Conservation (phyloP, 1,284 basidiomycete genomes). For the Apiotrichum sp. region DNA sequence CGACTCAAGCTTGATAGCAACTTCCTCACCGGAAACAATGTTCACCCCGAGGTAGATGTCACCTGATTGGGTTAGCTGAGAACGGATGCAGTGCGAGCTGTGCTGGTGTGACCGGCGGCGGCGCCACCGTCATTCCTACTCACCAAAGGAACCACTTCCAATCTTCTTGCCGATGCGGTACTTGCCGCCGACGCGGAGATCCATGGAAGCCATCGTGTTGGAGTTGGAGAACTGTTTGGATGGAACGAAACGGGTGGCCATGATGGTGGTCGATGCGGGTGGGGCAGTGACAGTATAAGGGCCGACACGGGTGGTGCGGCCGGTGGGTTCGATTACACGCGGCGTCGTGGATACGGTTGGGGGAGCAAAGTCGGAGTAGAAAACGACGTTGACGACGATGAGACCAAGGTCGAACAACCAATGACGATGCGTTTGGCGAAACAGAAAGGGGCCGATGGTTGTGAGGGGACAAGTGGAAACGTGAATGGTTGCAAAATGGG, state of each 20-base stretch:
- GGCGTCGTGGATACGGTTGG: not conserved
- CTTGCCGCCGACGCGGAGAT: constrained; percentile 95
- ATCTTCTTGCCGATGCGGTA: constrained; percentile 99
- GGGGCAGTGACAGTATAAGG: not conserved
- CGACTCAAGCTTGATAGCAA: constrained; percentile 99
- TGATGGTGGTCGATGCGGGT: not conserved
- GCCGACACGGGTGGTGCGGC: not conserved
- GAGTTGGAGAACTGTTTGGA: constrained; percentile 1
- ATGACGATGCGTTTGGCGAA: not conserved
- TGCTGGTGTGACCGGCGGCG: not conserved
- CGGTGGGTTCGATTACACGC: not conserved
- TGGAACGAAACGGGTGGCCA: constrained; percentile 11
- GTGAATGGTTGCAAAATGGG: too few species aligned
- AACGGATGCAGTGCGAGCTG: too few species aligned
- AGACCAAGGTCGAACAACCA: not conserved
- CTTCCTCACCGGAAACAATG: constrained; percentile 99
- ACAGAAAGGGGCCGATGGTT: not conserved
- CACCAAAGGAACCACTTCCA: constrained; percentile 96
- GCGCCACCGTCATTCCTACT: constrained; percentile 31
- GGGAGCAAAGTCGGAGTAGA: not conserved
- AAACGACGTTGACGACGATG: not conserved
- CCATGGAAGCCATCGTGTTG: constrained; percentile 55
- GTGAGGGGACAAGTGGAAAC: not conserved
- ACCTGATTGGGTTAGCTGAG: constrained; percentile 51
- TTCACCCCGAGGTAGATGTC: constrained; percentile 99